Evolutionary conservation across 2,329 filamentous ascomycete species (phyloP), one percentile per base, ranked within the genome.

Genomic region (Colletotrichum kahawae): DNA sequence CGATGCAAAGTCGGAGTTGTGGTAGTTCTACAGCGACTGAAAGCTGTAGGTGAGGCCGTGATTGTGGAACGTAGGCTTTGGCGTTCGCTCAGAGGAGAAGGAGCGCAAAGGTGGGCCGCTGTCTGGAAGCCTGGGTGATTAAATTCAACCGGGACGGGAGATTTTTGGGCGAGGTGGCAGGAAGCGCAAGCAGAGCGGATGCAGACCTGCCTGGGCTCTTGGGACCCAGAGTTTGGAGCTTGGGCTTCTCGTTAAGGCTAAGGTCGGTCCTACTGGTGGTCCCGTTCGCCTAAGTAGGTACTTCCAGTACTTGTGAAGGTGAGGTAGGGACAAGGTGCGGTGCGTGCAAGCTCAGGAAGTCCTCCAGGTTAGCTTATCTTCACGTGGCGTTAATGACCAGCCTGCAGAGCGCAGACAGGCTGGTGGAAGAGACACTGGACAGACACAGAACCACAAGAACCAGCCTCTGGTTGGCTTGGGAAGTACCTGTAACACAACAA

Each of bases 161-260:
- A 51, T 73, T 75, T 75, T 73, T 72, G 72, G 72, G 69, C 64
- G 63, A 75, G 73, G 73, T 75, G 73, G 73, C 73, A 75, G 73
- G 73, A 75, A 73, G 67, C 60, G 38, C 60, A 62, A 71, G 70
- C 29, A 31, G 7, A 31, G 29, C 69, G 69, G 73, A 59, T 57
- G 69, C 57, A 63, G 29, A 56, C 43, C 43, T 21, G 33, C 38
- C 43, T 51, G 43, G 43, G 43, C n/a, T 64, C 43, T 51, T 51
- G 43, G n/a, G 43, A 51, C 43, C 43, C 43, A 51, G 43, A 51
- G 43, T 51, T 51, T 60, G 72, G 72, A 74, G 68, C 72, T 74
- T 63, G 38, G 60, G 71, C 71, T 66, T 74, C 66, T 74, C 67
- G 71, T 74, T 56, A 27, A 71, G 51, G 54, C 68, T 38, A 67